A percentile compares a stretch with the other conserved stretches of the same genome.
phyloP scores from a whole-genome alignment of 345 rosid genomes.

The Acer negundo region DNA sequence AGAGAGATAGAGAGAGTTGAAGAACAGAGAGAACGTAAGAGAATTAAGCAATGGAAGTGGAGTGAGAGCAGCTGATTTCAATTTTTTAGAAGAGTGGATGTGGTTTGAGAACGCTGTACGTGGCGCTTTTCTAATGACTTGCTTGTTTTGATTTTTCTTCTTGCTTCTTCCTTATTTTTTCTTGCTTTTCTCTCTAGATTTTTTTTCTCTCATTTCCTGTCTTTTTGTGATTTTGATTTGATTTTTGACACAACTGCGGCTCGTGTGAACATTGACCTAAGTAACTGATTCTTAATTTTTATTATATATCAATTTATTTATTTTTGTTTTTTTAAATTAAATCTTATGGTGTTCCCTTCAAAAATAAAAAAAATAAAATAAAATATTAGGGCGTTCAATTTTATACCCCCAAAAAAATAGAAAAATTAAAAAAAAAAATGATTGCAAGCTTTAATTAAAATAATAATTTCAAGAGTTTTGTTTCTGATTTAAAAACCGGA shows the following conservation, averaged over 20 bases:
- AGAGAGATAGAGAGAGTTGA: conserved; percentile 3
- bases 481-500: no score
- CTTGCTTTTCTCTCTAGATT: neutral
- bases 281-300: no score
- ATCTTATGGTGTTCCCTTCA: no score
- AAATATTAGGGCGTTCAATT: no score
- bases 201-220: neutral
- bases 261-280: neutral
- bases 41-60: neutral
- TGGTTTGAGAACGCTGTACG: conserved; percentile 54
- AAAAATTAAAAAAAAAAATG: no score
- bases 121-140: conserved; percentile 41
- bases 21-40: conserved; percentile 5
- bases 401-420: no score
- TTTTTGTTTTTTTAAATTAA: no score
- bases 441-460: no score
- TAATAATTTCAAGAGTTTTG: no score
- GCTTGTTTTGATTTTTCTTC: neutral
- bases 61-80: neutral
- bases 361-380: no score
- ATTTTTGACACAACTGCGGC: neutral
- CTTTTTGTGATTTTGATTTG: neutral
- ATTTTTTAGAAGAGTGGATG: conserved; percentile 43
- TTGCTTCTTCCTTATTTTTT: neutral
- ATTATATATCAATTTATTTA: no score